Evolutionary conservation across 768 basidiomycete genomes (phyloP), one percentile per base, ranked within the genome.

Genomic region (Mycena albidolilacea): DNA sequence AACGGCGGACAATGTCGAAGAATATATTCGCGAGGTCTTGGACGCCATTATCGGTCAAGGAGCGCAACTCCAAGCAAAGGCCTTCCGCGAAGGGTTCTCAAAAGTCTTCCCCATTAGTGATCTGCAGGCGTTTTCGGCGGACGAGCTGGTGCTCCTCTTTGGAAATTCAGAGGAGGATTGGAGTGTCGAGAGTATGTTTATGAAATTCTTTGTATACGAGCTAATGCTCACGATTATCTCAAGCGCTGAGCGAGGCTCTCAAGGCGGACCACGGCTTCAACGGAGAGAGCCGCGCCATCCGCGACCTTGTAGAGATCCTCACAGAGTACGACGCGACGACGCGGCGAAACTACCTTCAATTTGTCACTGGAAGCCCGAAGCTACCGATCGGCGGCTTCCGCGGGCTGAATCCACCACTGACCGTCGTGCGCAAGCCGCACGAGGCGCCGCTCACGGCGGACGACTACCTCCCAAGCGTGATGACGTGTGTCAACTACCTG

Each of bases 231-330:
- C 83, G 43, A 75, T 41, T 21, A 54, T 61, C 23, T 71, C 4
- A 75, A 98, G 97, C 96, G 23, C 87, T 99, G 43, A 90, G 89
- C 46, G 97, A 97, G 80, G 92, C 94, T 4, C 81, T 98, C 81
- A 99, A 98, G 82, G 98, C 98, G 12, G 98, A 99, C 78, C 98
- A 99, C 80, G 98, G 98, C 9, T 99, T 97, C 87, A 97, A 97
- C 78, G 92, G 93, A 14, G 97, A 99, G 79, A 97, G 96, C 79
- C 92, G 93, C 46, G 92, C 96, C 0, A 97, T 99, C 71, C 91
- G 93, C 57, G 92, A 95, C 78, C 87, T 99, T 67, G 82, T 98
- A 35, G 95, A 94, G 65, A 89, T 96, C 74, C 95, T 99, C 91
- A 86, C 94, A 1, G 89, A 90, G 66, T 98, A 93, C 77, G 93